Evolutionary conservation across 2,329 filamentous ascomycete genomes (phyloP).

Genomic region (Aureobasidium namibiae): DNA sequence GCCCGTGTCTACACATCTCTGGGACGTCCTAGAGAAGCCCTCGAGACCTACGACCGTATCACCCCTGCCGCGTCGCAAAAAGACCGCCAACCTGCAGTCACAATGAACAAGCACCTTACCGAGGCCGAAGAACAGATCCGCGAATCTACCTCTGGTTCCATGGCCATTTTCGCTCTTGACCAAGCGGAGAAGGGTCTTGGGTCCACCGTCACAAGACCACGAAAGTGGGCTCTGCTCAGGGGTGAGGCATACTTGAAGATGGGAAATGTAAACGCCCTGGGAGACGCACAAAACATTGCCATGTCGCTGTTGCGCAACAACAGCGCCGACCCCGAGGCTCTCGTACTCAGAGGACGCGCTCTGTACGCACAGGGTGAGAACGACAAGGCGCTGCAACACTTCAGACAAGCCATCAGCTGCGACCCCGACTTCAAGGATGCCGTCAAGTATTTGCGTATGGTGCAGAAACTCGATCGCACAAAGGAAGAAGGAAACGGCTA

Average conservation of each 20-base stretch:
- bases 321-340: constrained; percentile 83
- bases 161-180: constrained; percentile 87
- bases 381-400: constrained; percentile 86
- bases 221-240: constrained; percentile 89
- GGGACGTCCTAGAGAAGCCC: constrained; percentile 77
- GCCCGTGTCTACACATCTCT: constrained; percentile 84
- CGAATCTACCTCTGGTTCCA: constrained; percentile 71
- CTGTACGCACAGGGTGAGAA: constrained; percentile 91
- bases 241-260: constrained; percentile 90
- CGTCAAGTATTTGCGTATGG: constrained; percentile 77
- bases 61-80: constrained; percentile 72
- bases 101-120: constrained; percentile 74
- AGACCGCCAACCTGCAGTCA: constrained; percentile 72
- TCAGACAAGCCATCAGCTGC: constrained; percentile 79
- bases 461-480: constrained; percentile 85
- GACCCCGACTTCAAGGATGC: constrained; percentile 88
- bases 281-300: constrained; percentile 86
- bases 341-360: constrained; percentile 79
- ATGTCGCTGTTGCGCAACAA: constrained; percentile 81
- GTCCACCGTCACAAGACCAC: constrained; percentile 64
- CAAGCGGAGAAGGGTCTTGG: constrained; percentile 79
- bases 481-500: constrained; percentile 88
- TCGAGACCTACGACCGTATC: constrained; percentile 74
- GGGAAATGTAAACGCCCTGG: constrained; percentile 78
- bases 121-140: constrained; percentile 71